A percentile compares a stretch with the other conserved stretches of the same genome.
phyloP scores from a whole-genome alignment of 2,329 filamentous ascomycete genomes.

The Neopestalotiopsis sp. region DNA sequence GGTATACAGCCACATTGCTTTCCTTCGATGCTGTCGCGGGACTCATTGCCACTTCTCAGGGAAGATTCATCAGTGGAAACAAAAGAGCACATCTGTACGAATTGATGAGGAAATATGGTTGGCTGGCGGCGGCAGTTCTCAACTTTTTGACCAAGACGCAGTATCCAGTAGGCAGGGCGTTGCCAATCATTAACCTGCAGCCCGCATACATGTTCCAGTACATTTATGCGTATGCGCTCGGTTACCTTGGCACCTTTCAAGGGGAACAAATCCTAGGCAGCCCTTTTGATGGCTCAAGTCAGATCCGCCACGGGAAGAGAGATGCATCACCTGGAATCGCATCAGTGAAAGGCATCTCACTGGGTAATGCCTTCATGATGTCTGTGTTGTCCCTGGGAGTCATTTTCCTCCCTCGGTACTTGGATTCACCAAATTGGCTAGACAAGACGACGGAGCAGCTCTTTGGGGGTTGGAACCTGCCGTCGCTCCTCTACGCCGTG shows the following conservation, averaged over 20 bases:
- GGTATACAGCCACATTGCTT: slow-evolving; percentile 29
- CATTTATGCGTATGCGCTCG: slow-evolving; percentile 27
- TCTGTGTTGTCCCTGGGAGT: background rate
- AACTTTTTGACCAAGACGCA: slow-evolving; percentile 12
- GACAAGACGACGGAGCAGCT: slow-evolving; percentile 8
- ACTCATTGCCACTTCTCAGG: slow-evolving; percentile 23
- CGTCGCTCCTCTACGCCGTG: slow-evolving; percentile 23
- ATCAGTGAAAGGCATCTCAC: background rate
- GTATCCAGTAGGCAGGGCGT: slow-evolving; percentile 22
- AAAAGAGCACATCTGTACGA: background rate
- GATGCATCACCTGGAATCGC: too few species aligned
- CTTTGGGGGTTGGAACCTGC: slow-evolving; percentile 20
- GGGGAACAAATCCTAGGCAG: slow-evolving; percentile 11
- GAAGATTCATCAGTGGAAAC: background rate
- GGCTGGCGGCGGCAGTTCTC: background rate
- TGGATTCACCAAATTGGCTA: background rate
- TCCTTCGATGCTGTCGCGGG: slow-evolving; percentile 25
- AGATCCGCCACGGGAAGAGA: background rate
- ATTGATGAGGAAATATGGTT: background rate
- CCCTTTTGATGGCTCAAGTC: background rate
- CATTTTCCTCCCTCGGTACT: slow-evolving; percentile 1
- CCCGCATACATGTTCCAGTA: slow-evolving; percentile 28
- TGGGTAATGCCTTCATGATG: background rate
- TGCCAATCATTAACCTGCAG: slow-evolving; percentile 25
- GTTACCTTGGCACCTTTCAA: slow-evolving; percentile 18